phyloP scores from a whole-genome alignment of 495 filamentous ascomycete species.

The Xylaria castorea region DNA sequence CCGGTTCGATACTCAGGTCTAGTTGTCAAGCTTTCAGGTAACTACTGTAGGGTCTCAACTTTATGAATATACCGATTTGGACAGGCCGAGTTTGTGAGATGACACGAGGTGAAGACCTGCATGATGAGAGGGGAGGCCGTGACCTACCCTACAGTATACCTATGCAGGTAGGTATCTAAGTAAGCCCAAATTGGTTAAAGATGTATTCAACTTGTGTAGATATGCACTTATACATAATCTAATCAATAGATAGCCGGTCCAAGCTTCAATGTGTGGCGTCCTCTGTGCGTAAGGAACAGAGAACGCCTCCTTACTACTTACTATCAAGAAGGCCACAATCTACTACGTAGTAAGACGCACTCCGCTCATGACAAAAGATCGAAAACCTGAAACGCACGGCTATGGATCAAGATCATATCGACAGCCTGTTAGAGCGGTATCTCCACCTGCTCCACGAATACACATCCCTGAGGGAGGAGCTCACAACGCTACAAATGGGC shows the following conservation, averaged over 20 bases:
- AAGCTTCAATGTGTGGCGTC: not conserved
- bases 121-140: not conserved
- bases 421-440: constrained; percentile 72
- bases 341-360: not conserved
- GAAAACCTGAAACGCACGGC: constrained; percentile 6
- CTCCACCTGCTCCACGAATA: constrained; percentile 74
- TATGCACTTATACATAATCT: not conserved
- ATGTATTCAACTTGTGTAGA: not conserved
- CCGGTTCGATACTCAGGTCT: not conserved
- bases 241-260: not conserved
- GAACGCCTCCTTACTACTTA: not conserved
- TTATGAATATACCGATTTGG: not conserved
- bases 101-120: not conserved
- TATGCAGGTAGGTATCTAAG: too few relatives aligned
- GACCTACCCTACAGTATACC: too few relatives aligned
- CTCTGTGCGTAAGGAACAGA: not conserved
- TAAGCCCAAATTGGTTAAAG: not conserved
- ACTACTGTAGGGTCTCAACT: not conserved
- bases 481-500: constrained; percentile 63
- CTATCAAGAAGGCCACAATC: not conserved
- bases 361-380: not conserved
- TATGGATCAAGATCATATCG: constrained; percentile 56
- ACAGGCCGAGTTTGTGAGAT: not conserved
- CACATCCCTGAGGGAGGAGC: constrained; percentile 61
- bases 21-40: not conserved